phyloP scores from a whole-genome alignment of 1,284 basidiomycete genomes.

The Naganishia liquefaciens region DNA sequence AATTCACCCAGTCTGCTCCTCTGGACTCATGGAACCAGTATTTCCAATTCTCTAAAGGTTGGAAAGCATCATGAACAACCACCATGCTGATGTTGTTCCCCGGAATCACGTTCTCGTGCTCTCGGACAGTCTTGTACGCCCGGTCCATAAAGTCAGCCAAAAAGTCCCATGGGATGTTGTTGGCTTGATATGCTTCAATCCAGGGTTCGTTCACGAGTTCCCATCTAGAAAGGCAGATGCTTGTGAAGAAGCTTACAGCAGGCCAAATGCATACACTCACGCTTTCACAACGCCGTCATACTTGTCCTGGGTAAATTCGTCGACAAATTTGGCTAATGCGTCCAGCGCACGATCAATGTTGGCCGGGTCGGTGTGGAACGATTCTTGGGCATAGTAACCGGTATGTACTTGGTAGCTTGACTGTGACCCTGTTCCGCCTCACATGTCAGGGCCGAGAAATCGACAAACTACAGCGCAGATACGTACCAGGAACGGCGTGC shows the following conservation, averaged over 20 bases:
- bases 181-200: conserved; percentile 39
- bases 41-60: conserved; percentile 43
- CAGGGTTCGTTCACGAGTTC: conserved; percentile 55
- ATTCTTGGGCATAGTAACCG: conserved; percentile 36
- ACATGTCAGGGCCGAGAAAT: background rate
- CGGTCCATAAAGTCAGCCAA: conserved; percentile 43
- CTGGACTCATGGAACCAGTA: conserved; percentile 40
- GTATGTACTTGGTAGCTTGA: conserved; percentile 30
- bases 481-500: conserved; percentile 45
- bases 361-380: conserved; percentile 40
- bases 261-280: conserved; percentile 31
- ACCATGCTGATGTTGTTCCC: conserved; percentile 44
- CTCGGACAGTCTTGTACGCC: conserved; percentile 44
- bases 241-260: background rate
- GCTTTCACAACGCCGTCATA: conserved; percentile 46
- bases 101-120: conserved; percentile 37
- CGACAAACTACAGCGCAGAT: background rate
- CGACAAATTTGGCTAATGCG: conserved; percentile 55
- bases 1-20: conserved; percentile 43
- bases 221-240: conserved; percentile 53
- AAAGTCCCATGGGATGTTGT: conserved; percentile 39
- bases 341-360: conserved; percentile 44
- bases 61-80: conserved; percentile 50
- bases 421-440: conserved; percentile 17
- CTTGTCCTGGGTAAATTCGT: conserved; percentile 39